Evolutionary conservation across 306 rosid genomes (phyloP), one percentile per base, ranked within the genome.

Genomic region (Lathyrus oleraceus): DNA sequence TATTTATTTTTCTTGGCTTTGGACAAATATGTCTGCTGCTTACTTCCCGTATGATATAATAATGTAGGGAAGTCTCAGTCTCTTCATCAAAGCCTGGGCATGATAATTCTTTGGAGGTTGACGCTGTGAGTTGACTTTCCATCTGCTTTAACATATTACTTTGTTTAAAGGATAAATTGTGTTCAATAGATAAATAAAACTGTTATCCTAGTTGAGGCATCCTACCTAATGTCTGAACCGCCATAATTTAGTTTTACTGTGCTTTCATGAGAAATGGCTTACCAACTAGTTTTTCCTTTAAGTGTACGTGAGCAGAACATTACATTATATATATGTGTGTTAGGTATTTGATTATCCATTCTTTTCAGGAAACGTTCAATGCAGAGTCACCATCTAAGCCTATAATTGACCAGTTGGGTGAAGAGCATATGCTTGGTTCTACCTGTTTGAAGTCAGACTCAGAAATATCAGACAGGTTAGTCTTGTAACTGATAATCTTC

Each of bases 401-500:
- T 57, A 49, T 13, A 70, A 11, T 27, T 65, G 74, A 74, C 56
- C 70, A 14, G 48, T 67, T 63, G 15, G 75, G 53, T 28, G 30
- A 67, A 75, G 81, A 77, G 67, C 73, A 51, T 35, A 3, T 0
- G 45, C 71, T 45, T 53, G 36, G 45, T 52, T 39, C 75, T 51
- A 64, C 69, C 60, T 48, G 38, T 66, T 40, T 27, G 25, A 39
- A 14, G 8, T 16, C 73, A 69, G 70, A 76, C 60, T 53, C 67
- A n/a, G 84, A 72, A 58, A 84, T 75, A 66, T 83, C 88, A 28
- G 74, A 81, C 32, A 85, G 91, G 97, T 86, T 59, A 57, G 87
- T 75, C 45, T 58, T 45, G 53, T 76, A 57, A 57, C 61, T 35
- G 14, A 10, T 44, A 25, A 81, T 48, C 42, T 47, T 67, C 11